A percentile compares a stretch with the other conserved stretches of the same genome.
These are phyloP conservation scores for Magnusiomyces suaveolens DNA, from an alignment of 1,139 yeast genomes.

Conservation along the genomic window DNA sequence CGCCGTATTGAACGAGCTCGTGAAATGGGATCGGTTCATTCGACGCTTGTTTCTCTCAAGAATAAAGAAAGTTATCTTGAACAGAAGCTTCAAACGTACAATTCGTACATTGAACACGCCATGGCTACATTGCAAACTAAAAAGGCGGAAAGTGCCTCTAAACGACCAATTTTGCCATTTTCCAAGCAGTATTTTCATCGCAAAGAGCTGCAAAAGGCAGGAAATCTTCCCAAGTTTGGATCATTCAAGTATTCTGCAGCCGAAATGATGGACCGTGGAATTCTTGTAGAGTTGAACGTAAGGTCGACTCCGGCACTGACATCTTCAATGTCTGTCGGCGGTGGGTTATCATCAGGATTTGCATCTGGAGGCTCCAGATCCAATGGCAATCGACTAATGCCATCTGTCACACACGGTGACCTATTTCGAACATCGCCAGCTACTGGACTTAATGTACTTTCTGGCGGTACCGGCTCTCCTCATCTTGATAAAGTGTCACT, in stretches of 20 bases:
- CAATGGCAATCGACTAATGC: not conserved
- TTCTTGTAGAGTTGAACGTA: slow-evolving; percentile 45
- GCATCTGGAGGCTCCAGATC: not conserved
- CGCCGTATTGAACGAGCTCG: slow-evolving; percentile 53
- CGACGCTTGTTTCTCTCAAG: slow-evolving; percentile 49
- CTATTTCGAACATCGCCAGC: not conserved
- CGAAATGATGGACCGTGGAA: slow-evolving; percentile 62
- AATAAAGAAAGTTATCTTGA: slow-evolving; percentile 56
- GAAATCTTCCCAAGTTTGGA: slow-evolving; percentile 68
- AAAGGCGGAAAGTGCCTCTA: slow-evolving; percentile 45
- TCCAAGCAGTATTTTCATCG: slow-evolving; percentile 74
- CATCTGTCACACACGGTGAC: not conserved
- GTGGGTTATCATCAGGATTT: not conserved
- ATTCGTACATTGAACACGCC: slow-evolving; percentile 56
- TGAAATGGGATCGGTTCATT: slow-evolving; percentile 52
- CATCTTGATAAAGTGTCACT: slow-evolving; percentile 56
- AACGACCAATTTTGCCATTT: slow-evolving; percentile 44
- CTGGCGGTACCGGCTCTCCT: slow-evolving; percentile 24
- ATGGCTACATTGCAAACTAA: slow-evolving; percentile 50
- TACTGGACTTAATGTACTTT: not conserved
- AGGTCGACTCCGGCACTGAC: not conserved
- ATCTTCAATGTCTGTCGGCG: not conserved
- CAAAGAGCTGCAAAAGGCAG: slow-evolving; percentile 57
- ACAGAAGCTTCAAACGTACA: slow-evolving; percentile 56
- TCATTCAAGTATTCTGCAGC: slow-evolving; percentile 75